These are phyloP conservation scores for Sugiyamaella novakii DNA, from an alignment of 1,139 yeast species.

Conservation along the genomic window DNA sequence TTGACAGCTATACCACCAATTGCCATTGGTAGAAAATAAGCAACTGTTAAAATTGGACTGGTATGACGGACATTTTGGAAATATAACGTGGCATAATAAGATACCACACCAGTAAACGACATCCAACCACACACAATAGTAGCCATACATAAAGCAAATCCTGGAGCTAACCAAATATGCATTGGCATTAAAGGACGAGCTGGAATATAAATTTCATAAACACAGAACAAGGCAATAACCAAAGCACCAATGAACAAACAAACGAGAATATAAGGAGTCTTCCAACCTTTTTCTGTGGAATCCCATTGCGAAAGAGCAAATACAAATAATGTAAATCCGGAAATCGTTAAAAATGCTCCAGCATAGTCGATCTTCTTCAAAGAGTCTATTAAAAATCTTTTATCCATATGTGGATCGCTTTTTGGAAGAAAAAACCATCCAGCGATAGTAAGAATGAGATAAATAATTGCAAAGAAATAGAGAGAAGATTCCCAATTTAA, in stretches of 20 bases:
- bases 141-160: slow-evolving; percentile 46
- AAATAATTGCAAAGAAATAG: slow-evolving; percentile 46
- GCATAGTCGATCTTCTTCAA: slow-evolving; percentile 42
- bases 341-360: slow-evolving; percentile 45
- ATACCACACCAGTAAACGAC: slow-evolving; percentile 45
- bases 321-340: slow-evolving; percentile 47
- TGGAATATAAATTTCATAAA: slow-evolving; percentile 47
- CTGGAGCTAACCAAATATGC: slow-evolving; percentile 44
- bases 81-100: slow-evolving; percentile 46
- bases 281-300: slow-evolving; percentile 48
- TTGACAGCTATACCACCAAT: slow-evolving; percentile 46
- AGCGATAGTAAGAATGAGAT: slow-evolving; percentile 35
- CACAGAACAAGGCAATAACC: slow-evolving; percentile 42
- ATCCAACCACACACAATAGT: slow-evolving; percentile 45
- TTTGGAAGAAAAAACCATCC: slow-evolving; percentile 42
- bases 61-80: slow-evolving; percentile 46
- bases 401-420: slow-evolving; percentile 14
- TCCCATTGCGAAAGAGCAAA: slow-evolving; percentile 50
- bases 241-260: slow-evolving; percentile 46
- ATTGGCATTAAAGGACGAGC: slow-evolving; percentile 51
- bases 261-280: slow-evolving; percentile 50
- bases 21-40: slow-evolving; percentile 46
- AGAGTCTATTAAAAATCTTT: slow-evolving; percentile 12
- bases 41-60: slow-evolving; percentile 46
- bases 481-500: slow-evolving; percentile 48